These are phyloP conservation scores for Pythium sukuiense DNA, from an alignment of 352 stramenopile genomes.

Conservation along the genomic window DNA sequence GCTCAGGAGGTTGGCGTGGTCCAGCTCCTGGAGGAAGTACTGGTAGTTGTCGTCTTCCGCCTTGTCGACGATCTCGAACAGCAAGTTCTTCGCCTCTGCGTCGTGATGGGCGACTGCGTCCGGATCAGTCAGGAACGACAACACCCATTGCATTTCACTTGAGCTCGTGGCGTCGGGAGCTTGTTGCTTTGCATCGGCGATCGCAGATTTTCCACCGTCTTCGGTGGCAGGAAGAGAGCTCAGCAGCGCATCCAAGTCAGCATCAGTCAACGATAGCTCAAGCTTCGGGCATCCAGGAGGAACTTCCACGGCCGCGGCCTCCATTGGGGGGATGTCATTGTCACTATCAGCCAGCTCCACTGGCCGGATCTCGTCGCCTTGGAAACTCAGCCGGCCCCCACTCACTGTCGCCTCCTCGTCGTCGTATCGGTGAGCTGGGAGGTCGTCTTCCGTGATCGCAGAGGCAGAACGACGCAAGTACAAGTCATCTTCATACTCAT, in stretches of 20 bases:
- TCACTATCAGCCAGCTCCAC: not conserved
- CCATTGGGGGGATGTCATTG: not conserved
- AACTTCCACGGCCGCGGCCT: not conserved
- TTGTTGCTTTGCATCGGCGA: conserved; percentile 18
- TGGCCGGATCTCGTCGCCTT: conserved; percentile 9
- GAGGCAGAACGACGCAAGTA: conserved; percentile 11
- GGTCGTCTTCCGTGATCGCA: conserved; percentile 10
- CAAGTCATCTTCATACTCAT: conserved; percentile 1
- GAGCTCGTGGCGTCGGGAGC: not conserved
- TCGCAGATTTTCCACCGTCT: not conserved
- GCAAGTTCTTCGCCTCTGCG: conserved; percentile 54
- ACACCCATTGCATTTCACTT: conserved; percentile 69
- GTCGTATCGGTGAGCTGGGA: conserved; percentile 9
- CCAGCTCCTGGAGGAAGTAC: conserved; percentile 60
- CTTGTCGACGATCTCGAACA: conserved; percentile 32
- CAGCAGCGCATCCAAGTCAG: conserved; percentile 57
- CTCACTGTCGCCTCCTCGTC: not conserved
- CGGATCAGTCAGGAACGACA: conserved; percentile 60
- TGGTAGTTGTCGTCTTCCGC: conserved; percentile 75
- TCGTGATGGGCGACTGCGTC: conserved; percentile 47
- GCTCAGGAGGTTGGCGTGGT: conserved; percentile 46
- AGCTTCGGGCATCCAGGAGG: conserved; percentile 35
- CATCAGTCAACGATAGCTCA: conserved; percentile 57
- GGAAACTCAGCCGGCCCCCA: not conserved
- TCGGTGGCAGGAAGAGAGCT: conserved; percentile 33